Evolutionary conservation across 257 asterid species (phyloP), one percentile per base, ranked within the genome.

Genomic region (Nicotiana otophora): DNA sequence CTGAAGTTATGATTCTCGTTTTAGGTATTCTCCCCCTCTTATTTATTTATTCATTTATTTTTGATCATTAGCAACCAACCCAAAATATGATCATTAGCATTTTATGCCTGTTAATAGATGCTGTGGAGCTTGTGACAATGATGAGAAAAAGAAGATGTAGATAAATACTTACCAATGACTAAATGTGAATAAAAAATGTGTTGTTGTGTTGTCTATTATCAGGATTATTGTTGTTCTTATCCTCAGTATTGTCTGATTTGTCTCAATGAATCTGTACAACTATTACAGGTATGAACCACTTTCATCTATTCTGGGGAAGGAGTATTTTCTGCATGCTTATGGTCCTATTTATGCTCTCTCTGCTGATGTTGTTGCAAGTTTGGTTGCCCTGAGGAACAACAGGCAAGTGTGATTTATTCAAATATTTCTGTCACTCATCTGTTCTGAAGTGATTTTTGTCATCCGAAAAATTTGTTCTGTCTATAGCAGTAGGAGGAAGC

Each of bases 261-360:
- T 74, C 42, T 74, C 42, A 48, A 48, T 74, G 63, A 48, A 51
- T 74, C 30, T 75, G 84, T 86, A 53, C 53, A n/a, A 68, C 85
- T 82, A 67, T 23, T 90, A 84, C 94, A 96, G 99, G 99, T 94
- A 91, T 82, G 99, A 96, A 82, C 98, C 99, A 51, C 88, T 92
- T 81, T 87, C 94, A 5, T 62, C 85, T 90, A 86, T 96, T 88
- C 91, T 96, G 65, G 99, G 99, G 83, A 91, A 88, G 90, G 99
- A 96, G 87, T 96, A 96, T 83, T 96, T 96, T 87, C 92, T 96
- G 74, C 98, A 96, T 62, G 99, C 98, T 53, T 96, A 96, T 74
- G 99, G 98, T 63, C 99, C 99, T 68, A 91, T 96, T 63, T 94
- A 96, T 90, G 99, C 98, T 84, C 95, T 96, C 76, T 94, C 98